phyloP scores from a whole-genome alignment of 495 filamentous ascomycete species.

The Penicilliopsis zonata region DNA sequence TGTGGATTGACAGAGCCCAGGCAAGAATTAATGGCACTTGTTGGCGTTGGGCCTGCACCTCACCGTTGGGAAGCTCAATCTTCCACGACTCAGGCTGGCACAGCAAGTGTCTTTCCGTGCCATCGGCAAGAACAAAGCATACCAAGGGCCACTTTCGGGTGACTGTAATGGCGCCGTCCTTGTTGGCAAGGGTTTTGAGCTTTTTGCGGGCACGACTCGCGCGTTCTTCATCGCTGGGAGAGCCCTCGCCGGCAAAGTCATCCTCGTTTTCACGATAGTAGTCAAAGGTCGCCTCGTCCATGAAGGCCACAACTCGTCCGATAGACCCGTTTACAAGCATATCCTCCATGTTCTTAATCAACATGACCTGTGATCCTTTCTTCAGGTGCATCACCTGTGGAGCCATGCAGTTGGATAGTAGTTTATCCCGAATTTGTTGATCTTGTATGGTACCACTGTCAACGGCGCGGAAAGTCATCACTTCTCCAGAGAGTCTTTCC shows the following conservation, averaged over 20 bases:
- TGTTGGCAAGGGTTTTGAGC: constrained; percentile 29
- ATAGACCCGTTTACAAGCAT: constrained; percentile 87
- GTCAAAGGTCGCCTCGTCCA: constrained; percentile 71
- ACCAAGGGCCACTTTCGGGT: constrained; percentile 65
- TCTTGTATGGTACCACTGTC: constrained; percentile 72
- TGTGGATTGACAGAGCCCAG: constrained; percentile 96
- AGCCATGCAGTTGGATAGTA: constrained; percentile 88
- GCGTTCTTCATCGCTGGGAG: constrained; percentile 29
- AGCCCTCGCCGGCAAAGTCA: constrained; percentile 30
- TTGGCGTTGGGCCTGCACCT: constrained; percentile 69
- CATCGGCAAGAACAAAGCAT: constrained; percentile 66
- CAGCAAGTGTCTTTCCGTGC: constrained; percentile 63
- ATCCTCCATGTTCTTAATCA: constrained; percentile 99
- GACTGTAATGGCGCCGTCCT: constrained; percentile 18
- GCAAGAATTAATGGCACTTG: constrained; percentile 72
- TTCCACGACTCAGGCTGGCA: constrained; percentile 88
- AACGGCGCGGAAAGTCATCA: constrained; percentile 51
- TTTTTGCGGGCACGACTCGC: constrained; percentile 34
- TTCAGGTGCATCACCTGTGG: constrained; percentile 67
- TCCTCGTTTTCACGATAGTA: constrained; percentile 44
- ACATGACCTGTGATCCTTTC: constrained; percentile 90
- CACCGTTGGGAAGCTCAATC: constrained; percentile 88
- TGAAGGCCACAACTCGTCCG: constrained; percentile 75
- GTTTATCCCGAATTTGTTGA: constrained; percentile 51
- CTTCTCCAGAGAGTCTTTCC: constrained; percentile 52